Percentiles rank a stretch among this genome's conserved stretches.
phyloP scores from a whole-genome alignment of 352 stramenopile genomes.

The Saprolegnia diclina region DNA sequence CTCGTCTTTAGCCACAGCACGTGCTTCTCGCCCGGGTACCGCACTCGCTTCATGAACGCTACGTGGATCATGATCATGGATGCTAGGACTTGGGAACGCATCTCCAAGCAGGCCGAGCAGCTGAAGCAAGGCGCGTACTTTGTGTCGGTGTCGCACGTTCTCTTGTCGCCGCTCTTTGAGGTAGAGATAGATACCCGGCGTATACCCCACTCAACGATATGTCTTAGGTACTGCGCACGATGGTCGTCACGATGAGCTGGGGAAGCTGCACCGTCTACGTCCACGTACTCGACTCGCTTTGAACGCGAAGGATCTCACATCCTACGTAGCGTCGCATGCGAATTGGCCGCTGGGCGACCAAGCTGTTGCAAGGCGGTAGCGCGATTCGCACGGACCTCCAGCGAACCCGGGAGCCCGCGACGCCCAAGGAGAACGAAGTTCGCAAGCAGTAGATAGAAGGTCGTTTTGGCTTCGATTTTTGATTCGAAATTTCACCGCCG shows the following conservation, averaged over 20 bases:
- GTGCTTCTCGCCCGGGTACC: slow-evolving; percentile 77
- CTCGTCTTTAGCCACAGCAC: slow-evolving; percentile 81
- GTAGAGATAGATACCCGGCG: slow-evolving; percentile 49
- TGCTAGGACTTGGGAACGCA: slow-evolving; percentile 74
- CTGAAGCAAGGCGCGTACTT: slow-evolving; percentile 83
- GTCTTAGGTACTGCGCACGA: slow-evolving; percentile 11
- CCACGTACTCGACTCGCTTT: slow-evolving; percentile 44
- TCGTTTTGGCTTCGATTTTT: not conserved
- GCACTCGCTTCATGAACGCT: slow-evolving; percentile 7
- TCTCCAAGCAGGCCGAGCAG: slow-evolving; percentile 70
- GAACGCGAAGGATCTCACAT: slow-evolving; percentile 7
- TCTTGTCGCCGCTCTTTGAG: slow-evolving; percentile 74
- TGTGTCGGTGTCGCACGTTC: slow-evolving; percentile 72
- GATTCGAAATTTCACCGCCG: not conserved
- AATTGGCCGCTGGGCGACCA: slow-evolving; percentile 77
- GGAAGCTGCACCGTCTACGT: slow-evolving; percentile 73
- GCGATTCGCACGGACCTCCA: slow-evolving; percentile 67
- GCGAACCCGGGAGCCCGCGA: slow-evolving; percentile 32
- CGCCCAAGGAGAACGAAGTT: slow-evolving; percentile 26
- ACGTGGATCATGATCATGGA: too few species aligned
- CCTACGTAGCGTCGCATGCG: slow-evolving; percentile 55
- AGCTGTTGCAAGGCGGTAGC: slow-evolving; percentile 75
- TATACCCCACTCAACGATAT: slow-evolving; percentile 36
- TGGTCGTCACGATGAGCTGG: slow-evolving; percentile 60
- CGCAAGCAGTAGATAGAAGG: not conserved